These are phyloP conservation scores for Spathaspora arborariae DNA, from an alignment of 805 yeast genomes.

Conservation along the genomic window DNA sequence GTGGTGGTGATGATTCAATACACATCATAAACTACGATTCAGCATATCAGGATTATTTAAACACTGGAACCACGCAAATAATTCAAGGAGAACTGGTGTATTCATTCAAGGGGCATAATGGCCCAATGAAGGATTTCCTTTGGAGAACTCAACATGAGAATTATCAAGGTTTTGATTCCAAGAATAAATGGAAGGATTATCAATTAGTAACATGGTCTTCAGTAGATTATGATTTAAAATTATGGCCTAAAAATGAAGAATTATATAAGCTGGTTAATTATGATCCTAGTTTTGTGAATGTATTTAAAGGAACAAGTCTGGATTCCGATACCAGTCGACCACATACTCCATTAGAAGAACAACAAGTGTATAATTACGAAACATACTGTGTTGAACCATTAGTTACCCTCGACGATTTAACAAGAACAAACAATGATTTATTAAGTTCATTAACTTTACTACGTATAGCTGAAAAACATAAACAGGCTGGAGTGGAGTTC, in stretches of 20 bases:
- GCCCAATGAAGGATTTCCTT: slow-evolving; percentile 80
- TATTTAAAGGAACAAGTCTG: slow-evolving; percentile 9
- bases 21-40: slow-evolving; percentile 49
- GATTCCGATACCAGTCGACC: slow-evolving; percentile 7
- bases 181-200: slow-evolving; percentile 70
- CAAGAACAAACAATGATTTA: slow-evolving; percentile 28
- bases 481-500: slow-evolving; percentile 27
- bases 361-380: slow-evolving; percentile 20
- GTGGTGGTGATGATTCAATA: slow-evolving; percentile 75
- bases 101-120: slow-evolving; percentile 76
- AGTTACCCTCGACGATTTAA: slow-evolving; percentile 27
- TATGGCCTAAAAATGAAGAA: slow-evolving; percentile 66
- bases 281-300: slow-evolving; percentile 22
- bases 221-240: slow-evolving; percentile 69
- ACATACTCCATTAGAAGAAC: slow-evolving; percentile 1
- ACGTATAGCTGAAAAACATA: slow-evolving; percentile 33
- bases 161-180: slow-evolving; percentile 44
- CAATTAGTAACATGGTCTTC: slow-evolving; percentile 94
- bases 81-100: slow-evolving; percentile 42
- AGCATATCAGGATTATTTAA: slow-evolving; percentile 25
- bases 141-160: slow-evolving; percentile 61
- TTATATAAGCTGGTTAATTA: slow-evolving; percentile 34
- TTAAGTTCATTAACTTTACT: slow-evolving; percentile 35
- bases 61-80: slow-evolving; percentile 22
- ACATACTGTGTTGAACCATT: slow-evolving; percentile 38